Percentiles rank a stretch among this genome's conserved stretches.
phyloP scores from a whole-genome alignment of 352 stramenopile species.

The Globisporangium echinulatum region DNA sequence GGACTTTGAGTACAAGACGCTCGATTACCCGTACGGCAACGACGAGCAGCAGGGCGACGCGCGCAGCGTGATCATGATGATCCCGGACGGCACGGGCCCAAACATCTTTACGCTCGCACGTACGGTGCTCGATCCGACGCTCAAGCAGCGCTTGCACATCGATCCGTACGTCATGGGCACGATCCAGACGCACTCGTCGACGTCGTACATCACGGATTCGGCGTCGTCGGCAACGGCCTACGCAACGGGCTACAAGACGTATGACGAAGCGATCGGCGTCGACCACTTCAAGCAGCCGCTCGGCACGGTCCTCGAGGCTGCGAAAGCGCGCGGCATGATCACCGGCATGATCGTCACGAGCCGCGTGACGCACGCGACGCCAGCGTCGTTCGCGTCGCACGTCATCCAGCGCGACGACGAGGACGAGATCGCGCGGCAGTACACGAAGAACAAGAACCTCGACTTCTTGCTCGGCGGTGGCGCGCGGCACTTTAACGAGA shows the following conservation, averaged over 20 bases:
- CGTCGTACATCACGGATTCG: constrained; percentile 64
- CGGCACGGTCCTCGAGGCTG: constrained; percentile 54
- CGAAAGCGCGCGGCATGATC: constrained; percentile 57
- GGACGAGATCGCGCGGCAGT: constrained; percentile 49
- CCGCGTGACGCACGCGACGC: constrained; percentile 57
- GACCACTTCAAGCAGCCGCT: constrained; percentile 50
- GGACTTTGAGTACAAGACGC: constrained; percentile 54
- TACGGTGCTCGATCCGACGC: constrained; percentile 43
- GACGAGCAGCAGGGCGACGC: constrained; percentile 36
- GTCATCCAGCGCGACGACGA: constrained; percentile 48
- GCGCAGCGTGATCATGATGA: constrained; percentile 70
- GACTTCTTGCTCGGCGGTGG: constrained; percentile 58
- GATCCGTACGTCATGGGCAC: constrained; percentile 48
- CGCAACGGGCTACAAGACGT: constrained; percentile 60
- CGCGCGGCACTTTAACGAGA: constrained; percentile 42
- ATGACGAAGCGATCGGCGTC: constrained; percentile 48
- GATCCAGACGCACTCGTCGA: constrained; percentile 57
- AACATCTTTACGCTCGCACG: constrained; percentile 59
- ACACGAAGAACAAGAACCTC: constrained; percentile 61
- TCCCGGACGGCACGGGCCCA: constrained; percentile 54
- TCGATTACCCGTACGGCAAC: constrained; percentile 54
- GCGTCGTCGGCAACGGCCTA: constrained; percentile 49
- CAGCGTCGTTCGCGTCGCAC: constrained; percentile 46
- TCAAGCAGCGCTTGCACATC: constrained; percentile 54
- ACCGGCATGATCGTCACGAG: constrained; percentile 64